Conservation (phyloP, 1,139 yeast genomes). For the Saccharomyces hybrid region DNA sequence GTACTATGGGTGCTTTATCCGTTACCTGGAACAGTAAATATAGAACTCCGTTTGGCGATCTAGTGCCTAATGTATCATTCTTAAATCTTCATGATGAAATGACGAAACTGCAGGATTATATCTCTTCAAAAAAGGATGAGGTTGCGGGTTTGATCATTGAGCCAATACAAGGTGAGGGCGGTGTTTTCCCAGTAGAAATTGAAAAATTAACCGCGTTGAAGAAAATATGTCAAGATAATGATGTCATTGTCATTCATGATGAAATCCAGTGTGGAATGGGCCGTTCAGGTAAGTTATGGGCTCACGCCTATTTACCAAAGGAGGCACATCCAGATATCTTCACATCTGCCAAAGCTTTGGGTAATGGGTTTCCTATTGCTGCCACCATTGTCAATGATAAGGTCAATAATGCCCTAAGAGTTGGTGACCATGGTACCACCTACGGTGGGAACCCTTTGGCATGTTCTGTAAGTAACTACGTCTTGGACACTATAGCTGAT, state of each 20-base stretch:
- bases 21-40: conserved; percentile 90
- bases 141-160: conserved; percentile 92
- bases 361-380: conserved; percentile 96
- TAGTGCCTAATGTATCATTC: conserved; percentile 71
- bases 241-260: conserved; percentile 77
- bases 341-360: conserved; percentile 91
- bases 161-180: conserved; percentile 98
- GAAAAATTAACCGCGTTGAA: conserved; percentile 64
- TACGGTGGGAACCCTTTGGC: conserved; percentile 97
- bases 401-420: conserved; percentile 62
- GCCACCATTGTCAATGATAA: conserved; percentile 82
- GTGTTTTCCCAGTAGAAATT: conserved; percentile 59
- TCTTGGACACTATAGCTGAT: conserved; percentile 58
- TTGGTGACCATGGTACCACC: conserved; percentile 97
- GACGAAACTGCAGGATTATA: conserved; percentile 29
- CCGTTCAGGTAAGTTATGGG: conserved; percentile 89
- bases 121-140: conserved; percentile 49
- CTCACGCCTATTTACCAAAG: conserved; percentile 64
- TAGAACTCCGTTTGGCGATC: conserved; percentile 81
- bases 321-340: conserved; percentile 90
- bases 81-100: conserved; percentile 26
- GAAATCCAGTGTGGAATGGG: conserved; percentile 97
- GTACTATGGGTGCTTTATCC: conserved; percentile 86
- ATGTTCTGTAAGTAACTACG: conserved; percentile 69
- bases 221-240: conserved; percentile 57